phyloP scores from a whole-genome alignment of 2,329 filamentous ascomycete genomes.

The Zasmidium angulare region DNA sequence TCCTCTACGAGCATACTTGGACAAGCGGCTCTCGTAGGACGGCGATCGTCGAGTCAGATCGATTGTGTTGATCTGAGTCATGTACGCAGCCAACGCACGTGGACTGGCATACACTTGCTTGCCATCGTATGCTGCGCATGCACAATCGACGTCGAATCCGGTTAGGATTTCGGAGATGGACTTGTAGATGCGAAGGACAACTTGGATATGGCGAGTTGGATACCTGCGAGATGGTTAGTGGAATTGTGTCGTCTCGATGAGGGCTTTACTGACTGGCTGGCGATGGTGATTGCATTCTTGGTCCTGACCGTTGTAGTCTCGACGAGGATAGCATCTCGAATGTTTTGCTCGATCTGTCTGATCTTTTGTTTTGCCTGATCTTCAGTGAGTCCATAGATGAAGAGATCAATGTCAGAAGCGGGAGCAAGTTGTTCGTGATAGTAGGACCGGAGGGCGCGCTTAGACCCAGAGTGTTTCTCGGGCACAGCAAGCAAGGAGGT shows the following conservation, averaged over 20 bases:
- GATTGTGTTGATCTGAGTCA: slow-evolving; percentile 78
- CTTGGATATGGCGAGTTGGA: slow-evolving; percentile 79
- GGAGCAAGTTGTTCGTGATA: slow-evolving; percentile 81
- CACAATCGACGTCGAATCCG: slow-evolving; percentile 85
- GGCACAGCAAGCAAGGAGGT: slow-evolving; percentile 69
- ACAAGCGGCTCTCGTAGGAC: slow-evolving; percentile 83
- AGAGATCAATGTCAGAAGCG: slow-evolving; percentile 83
- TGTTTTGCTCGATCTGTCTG: slow-evolving; percentile 71
- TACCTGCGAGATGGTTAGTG: slow-evolving; percentile 10
- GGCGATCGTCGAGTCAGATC: slow-evolving; percentile 78
- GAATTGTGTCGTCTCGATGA: slow-evolving; percentile 2
- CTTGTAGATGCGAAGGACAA: slow-evolving; percentile 82
- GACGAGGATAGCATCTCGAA: slow-evolving; percentile 75
- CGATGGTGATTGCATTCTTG: slow-evolving; percentile 85
- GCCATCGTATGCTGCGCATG: slow-evolving; percentile 78
- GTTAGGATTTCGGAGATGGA: slow-evolving; percentile 81
- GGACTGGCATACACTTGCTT: slow-evolving; percentile 77
- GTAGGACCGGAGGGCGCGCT: slow-evolving; percentile 53
- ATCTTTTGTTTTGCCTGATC: slow-evolving; percentile 80
- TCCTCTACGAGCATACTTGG: slow-evolving; percentile 79
- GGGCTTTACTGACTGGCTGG: slow-evolving; percentile 63
- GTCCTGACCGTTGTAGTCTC: slow-evolving; percentile 83
- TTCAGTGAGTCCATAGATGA: slow-evolving; percentile 76
- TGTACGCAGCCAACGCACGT: slow-evolving; percentile 72
- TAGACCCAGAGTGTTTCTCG: slow-evolving; percentile 50